phyloP scores from a whole-genome alignment of 441 rosid species.

The Geranium incanum region DNA sequence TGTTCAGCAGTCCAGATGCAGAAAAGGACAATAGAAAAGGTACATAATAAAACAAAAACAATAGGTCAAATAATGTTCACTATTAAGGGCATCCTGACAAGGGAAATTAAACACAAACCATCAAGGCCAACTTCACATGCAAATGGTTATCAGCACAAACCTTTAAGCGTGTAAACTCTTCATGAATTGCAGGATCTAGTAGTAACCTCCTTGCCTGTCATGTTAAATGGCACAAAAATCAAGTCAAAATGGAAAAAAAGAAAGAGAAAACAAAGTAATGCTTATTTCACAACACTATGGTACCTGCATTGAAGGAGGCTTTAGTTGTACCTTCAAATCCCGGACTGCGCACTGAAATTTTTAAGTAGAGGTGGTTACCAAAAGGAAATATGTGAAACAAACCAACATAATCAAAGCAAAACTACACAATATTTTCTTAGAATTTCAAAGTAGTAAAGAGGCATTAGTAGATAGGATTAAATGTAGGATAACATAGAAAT shows the following conservation, averaged over 20 bases:
- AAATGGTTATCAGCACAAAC: constrained; percentile 35
- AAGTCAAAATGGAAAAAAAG: background rate
- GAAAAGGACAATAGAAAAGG: too few species aligned
- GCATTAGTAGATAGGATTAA: background rate
- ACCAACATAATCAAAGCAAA: background rate
- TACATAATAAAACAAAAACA: too few species aligned
- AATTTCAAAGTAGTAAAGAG: background rate
- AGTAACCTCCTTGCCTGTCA: constrained; percentile 84
- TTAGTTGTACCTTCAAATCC: constrained; percentile 86
- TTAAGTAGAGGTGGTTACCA: constrained; percentile 21
- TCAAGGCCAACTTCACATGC: constrained; percentile 7
- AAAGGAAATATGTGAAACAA: constrained; percentile 13
- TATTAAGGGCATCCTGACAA: background rate
- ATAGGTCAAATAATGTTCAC: background rate
- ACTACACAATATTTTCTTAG: background rate
- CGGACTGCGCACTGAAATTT: constrained; percentile 81
- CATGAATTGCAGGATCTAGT: constrained; percentile 94
- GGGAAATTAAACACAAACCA: constrained; percentile 4
- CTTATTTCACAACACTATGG: constrained; percentile 1
- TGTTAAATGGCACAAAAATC: constrained; percentile 19
- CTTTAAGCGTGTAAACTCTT: constrained; percentile 87
- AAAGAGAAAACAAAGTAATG: background rate
- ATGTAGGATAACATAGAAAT: background rate
- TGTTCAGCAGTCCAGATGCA: constrained; percentile 8
- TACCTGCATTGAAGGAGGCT: constrained; percentile 99